Evolutionary conservation across 768 basidiomycete genomes (phyloP).

Genomic region (Asterophora lycoperdoides): DNA sequence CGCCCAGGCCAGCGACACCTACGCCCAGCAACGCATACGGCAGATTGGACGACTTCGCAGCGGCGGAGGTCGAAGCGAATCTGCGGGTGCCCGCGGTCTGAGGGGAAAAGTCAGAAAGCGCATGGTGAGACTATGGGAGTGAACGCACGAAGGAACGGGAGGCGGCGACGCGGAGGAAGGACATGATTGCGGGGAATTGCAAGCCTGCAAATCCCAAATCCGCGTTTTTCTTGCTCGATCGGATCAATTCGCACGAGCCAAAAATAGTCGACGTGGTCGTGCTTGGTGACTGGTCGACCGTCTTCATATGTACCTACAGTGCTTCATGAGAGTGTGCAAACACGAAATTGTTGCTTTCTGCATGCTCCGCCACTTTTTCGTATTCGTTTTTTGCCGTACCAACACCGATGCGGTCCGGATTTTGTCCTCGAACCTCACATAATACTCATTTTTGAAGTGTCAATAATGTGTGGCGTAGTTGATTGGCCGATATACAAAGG

Average conservation of each 20-base stretch:
- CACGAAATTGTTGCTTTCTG: too few relatives aligned
- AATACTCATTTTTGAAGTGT: too few relatives aligned
- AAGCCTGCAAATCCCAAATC: background rate
- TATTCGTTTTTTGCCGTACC: too few relatives aligned
- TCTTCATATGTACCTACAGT: too few relatives aligned
- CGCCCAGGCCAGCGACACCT: conserved; percentile 40
- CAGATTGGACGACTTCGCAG: conserved; percentile 44
- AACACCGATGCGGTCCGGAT: too few relatives aligned
- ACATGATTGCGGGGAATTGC: conserved; percentile 31
- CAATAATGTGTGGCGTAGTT: too few relatives aligned
- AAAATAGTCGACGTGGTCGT: background rate
- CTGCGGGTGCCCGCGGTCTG: conserved; percentile 38
- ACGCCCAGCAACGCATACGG: conserved; percentile 46
- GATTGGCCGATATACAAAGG: too few relatives aligned
- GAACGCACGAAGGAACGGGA: conserved; percentile 41
- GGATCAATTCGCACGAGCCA: background rate
- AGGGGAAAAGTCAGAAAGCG: conserved; percentile 1
- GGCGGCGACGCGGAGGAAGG: conserved; percentile 36
- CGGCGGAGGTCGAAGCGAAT: conserved; percentile 41
- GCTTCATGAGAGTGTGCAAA: too few relatives aligned
- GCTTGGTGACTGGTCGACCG: too few relatives aligned
- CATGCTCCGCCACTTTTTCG: too few relatives aligned
- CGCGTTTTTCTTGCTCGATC: too few relatives aligned
- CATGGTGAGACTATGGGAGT: background rate
- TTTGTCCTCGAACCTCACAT: too few relatives aligned